Percentiles rank a stretch among this genome's conserved stretches.
Conservation (phyloP, 306 rosid genomes). For the Myrica gale region DNA sequence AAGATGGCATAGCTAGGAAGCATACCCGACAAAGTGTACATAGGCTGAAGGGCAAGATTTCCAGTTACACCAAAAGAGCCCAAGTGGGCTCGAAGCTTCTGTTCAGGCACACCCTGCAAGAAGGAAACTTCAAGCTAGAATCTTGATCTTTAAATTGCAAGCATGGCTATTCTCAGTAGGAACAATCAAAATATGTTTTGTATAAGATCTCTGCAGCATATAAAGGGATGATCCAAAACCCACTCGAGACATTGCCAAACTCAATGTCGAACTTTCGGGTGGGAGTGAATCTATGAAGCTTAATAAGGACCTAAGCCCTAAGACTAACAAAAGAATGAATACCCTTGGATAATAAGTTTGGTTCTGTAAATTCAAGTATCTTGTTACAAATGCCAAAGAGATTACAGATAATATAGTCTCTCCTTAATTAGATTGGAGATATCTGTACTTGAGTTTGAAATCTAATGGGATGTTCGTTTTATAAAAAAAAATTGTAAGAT, state of each 20-base stretch:
- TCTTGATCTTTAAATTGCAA: slow-evolving; percentile 22
- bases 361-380: not conserved
- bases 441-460: not conserved
- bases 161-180: slow-evolving; percentile 9
- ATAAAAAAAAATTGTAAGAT: not conserved
- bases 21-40: slow-evolving; percentile 97
- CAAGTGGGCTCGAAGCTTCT: slow-evolving; percentile 90
- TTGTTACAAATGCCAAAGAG: not conserved
- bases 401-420: not conserved
- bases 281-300: not conserved
- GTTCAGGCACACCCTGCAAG: slow-evolving; percentile 96
- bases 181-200: not conserved
- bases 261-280: not conserved
- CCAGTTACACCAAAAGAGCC: slow-evolving; percentile 99
- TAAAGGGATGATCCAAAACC: not conserved
- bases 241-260: slow-evolving; percentile 3
- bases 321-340: not conserved
- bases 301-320: not conserved
- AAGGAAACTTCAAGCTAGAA: slow-evolving; percentile 28
- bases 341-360: not conserved
- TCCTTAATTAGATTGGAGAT: not conserved
- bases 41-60: slow-evolving; percentile 99
- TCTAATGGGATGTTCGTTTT: not conserved
- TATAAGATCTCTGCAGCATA: not conserved
- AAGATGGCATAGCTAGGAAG: slow-evolving; percentile 6